Evolutionary conservation across 192 early-diverging fungal genomes (phyloP), one percentile per base, ranked within the genome.

Genomic region (Mortierella hygrophila): DNA sequence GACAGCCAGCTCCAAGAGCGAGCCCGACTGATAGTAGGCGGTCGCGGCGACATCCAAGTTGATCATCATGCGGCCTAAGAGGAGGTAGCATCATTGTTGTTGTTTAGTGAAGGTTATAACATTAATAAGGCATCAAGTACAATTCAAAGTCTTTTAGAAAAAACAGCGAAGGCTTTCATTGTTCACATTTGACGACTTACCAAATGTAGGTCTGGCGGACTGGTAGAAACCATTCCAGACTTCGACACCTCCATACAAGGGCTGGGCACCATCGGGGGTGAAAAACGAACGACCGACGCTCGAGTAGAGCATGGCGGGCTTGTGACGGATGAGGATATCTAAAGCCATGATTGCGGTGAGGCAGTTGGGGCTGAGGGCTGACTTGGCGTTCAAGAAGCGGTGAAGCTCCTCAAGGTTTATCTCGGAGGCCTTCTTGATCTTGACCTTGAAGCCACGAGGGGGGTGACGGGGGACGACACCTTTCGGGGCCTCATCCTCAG

Each of bases 191-290:
- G 6, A 11, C 11, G 3, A 60, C 70, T 88, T 89, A 85, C 96
- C 96, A n/a, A 88, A 38, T 35, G 95, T 91, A 8, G 97, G 97
- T 13, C 95, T 91, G 44, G 97, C 92, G 42, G 95, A 96, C 72
- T 98, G 97, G 78, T 97, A 97, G 83, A 96, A 97, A 21, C 98
- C 98, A 82, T 94, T 94, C 97, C 97, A 98, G 8, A 97, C 93
- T 90, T 98, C 96, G 32, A 94, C 92, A 21, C 97, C 97, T 69
- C 97, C 95, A 7, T 83, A 88, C 0, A 93, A 90, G 42, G 74
- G 71, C 52, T 63, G 70, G 3, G 88, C 82, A 75, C 90, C 91
- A 18, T 92, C 89, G n/a, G 94, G 92, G 1, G 96, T 98, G 81
- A 95, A 98, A 90, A 99, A 98, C 42, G 97, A 98, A 1, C 97